These are phyloP conservation scores for Globisporangium abappressorium DNA, from an alignment of 352 stramenopile genomes.

Conservation along the genomic window DNA sequence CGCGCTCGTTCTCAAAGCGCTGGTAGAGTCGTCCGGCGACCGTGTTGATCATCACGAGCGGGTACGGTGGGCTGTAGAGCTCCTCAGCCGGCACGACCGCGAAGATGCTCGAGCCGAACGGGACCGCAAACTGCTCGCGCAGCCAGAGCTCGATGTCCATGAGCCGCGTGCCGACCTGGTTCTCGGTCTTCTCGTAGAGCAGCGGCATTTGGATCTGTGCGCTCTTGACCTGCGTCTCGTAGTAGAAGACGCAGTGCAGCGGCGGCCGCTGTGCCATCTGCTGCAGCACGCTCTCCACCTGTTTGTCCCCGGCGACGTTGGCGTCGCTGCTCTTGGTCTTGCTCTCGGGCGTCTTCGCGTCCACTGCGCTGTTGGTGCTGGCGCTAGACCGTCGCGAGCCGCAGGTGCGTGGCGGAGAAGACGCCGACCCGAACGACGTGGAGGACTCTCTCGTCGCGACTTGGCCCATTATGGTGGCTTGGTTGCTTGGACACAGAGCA, in stretches of 20 bases:
- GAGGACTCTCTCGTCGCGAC: slow-evolving; percentile 4
- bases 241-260: slow-evolving; percentile 73
- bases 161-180: slow-evolving; percentile 43
- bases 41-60: slow-evolving; percentile 82
- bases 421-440: not conserved
- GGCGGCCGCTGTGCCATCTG: slow-evolving; percentile 36
- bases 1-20: slow-evolving; percentile 31
- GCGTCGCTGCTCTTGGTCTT: not conserved
- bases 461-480: slow-evolving; percentile 2
- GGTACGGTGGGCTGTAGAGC: slow-evolving; percentile 73
- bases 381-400: not conserved
- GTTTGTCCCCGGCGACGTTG: slow-evolving; percentile 1
- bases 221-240: slow-evolving; percentile 45
- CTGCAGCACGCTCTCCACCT: slow-evolving; percentile 17
- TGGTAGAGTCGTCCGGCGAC: slow-evolving; percentile 42
- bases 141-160: slow-evolving; percentile 78
- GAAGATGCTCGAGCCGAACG: slow-evolving; percentile 61
- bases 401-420: not conserved
- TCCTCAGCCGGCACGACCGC: slow-evolving; percentile 70
- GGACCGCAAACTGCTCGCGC: slow-evolving; percentile 54
- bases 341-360: not conserved
- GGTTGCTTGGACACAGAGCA: not conserved
- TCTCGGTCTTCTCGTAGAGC: slow-evolving; percentile 46
- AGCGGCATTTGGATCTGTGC: slow-evolving; percentile 61
- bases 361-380: not conserved